These are phyloP conservation scores for Herpomyces periplanetae DNA, from an alignment of 2,329 filamentous ascomycete species.

Conservation along the genomic window DNA sequence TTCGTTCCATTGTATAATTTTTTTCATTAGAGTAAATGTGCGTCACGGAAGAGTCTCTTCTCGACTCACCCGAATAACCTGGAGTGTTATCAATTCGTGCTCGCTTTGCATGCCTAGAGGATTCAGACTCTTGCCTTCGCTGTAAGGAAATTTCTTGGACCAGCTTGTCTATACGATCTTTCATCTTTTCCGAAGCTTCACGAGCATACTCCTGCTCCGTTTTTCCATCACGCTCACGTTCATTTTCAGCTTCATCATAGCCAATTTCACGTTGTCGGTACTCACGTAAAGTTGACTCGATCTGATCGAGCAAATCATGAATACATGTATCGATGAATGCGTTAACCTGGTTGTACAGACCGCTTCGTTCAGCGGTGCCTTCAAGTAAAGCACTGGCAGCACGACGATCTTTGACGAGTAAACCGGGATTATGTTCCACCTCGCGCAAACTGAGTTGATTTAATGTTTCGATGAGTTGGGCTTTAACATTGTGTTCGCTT, in stretches of 20 bases:
- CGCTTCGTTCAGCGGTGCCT: constrained; percentile 32
- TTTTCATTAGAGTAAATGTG: no score
- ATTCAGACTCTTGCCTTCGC: no score
- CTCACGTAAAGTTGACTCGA: constrained; percentile 26
- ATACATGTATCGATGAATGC: constrained; percentile 25
- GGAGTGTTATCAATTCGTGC: no score
- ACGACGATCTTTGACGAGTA: constrained; percentile 26
- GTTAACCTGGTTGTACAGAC: constrained; percentile 31
- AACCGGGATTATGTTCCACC: constrained; percentile 26
- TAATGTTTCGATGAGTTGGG: constrained; percentile 21
- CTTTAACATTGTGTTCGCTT: constrained; percentile 27
- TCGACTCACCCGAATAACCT: no score
- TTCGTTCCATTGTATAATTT: no score
- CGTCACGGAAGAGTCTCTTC: no score
- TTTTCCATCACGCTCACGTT: constrained; percentile 22
- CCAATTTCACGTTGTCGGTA: constrained; percentile 26
- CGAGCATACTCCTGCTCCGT: constrained; percentile 31
- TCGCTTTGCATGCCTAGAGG: no score
- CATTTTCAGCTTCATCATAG: constrained; percentile 21
- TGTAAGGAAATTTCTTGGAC: no score
- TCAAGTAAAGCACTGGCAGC: constrained; percentile 38
- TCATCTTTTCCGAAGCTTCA: constrained; percentile 19
- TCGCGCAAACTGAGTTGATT: constrained; percentile 29
- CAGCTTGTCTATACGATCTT: no score
- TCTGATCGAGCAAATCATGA: constrained; percentile 18